phyloP scores from a whole-genome alignment of 768 basidiomycete species.

The Kwoniella sp. region DNA sequence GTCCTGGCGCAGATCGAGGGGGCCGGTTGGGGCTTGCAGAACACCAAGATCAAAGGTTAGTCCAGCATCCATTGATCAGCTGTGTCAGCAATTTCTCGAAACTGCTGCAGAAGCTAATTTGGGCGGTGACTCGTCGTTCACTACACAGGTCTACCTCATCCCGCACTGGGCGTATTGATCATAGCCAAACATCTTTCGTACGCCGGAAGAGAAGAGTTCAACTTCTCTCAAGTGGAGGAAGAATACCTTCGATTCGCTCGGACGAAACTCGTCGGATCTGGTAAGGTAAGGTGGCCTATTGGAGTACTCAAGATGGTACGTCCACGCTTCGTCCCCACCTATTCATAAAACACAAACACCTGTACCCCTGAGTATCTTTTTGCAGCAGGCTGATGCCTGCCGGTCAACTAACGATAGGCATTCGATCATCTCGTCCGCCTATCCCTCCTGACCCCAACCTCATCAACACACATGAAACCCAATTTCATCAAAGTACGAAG shows the following conservation, averaged over 20 bases:
- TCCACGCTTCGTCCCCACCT: slow-evolving; percentile 56
- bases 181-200: slow-evolving; percentile 77
- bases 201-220: slow-evolving; percentile 76
- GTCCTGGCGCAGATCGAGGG: slow-evolving; percentile 41
- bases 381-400: no score
- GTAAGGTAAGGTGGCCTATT: slow-evolving; percentile 49
- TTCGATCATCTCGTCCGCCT: slow-evolving; percentile 70
- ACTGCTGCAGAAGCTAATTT: not conserved
- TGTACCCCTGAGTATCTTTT: no score
- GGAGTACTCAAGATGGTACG: slow-evolving; percentile 62
- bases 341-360: no score
- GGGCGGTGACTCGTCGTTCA: no score
- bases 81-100: not conserved
- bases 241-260: slow-evolving; percentile 66
- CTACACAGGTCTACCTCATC: slow-evolving; percentile 71
- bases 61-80: slow-evolving; percentile 41
- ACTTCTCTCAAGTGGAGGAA: slow-evolving; percentile 88
- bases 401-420: slow-evolving; percentile 64
- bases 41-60: slow-evolving; percentile 47
- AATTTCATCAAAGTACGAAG: slow-evolving; percentile 79
- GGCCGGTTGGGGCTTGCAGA: slow-evolving; percentile 49
- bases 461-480: slow-evolving; percentile 60
- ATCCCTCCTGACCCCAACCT: slow-evolving; percentile 64
- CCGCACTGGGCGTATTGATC: slow-evolving; percentile 78
- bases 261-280: slow-evolving; percentile 53